These are phyloP conservation scores for Wickerhamiella dianesei DNA, from an alignment of 805 yeast genomes.

Conservation along the genomic window DNA sequence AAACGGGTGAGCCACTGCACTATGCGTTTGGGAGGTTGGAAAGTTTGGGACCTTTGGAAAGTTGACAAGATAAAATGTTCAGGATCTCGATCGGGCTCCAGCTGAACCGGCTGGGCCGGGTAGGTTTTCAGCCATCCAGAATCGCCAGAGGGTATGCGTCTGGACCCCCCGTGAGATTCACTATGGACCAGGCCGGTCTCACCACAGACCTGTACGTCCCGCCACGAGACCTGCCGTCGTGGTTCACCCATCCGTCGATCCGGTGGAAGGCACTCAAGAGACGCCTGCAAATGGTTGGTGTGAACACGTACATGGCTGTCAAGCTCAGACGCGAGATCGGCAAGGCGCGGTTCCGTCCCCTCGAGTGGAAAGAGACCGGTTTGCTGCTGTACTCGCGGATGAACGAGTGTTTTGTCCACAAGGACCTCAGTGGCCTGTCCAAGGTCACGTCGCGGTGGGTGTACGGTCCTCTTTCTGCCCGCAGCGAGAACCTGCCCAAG, in stretches of 20 bases:
- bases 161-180: constrained; percentile 14
- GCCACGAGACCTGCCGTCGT: constrained; percentile 27
- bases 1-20: too few relatives aligned
- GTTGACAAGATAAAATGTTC: neutral
- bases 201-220: constrained; percentile 23
- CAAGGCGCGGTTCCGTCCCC: constrained; percentile 27
- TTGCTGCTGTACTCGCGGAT: constrained; percentile 62
- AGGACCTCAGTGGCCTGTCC: constrained; percentile 35
- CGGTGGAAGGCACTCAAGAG: constrained; percentile 20
- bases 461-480: constrained; percentile 39
- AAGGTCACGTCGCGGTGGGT: constrained; percentile 47
- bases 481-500: constrained; percentile 44
- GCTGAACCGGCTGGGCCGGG: too few relatives aligned
- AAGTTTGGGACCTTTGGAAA: neutral
- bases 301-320: constrained; percentile 21
- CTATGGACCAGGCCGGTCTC: constrained; percentile 21
- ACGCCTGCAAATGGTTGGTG: constrained; percentile 17
- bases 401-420: constrained; percentile 65
- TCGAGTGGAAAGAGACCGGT: constrained; percentile 76
- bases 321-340: constrained; percentile 20
- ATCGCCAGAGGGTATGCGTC: neutral
- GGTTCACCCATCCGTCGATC: constrained; percentile 16
- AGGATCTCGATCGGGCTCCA: neutral
- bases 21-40: neutral
- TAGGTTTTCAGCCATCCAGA: too few relatives aligned